Conservation (phyloP, 768 basidiomycete species). For the Lenzites betulinus region DNA sequence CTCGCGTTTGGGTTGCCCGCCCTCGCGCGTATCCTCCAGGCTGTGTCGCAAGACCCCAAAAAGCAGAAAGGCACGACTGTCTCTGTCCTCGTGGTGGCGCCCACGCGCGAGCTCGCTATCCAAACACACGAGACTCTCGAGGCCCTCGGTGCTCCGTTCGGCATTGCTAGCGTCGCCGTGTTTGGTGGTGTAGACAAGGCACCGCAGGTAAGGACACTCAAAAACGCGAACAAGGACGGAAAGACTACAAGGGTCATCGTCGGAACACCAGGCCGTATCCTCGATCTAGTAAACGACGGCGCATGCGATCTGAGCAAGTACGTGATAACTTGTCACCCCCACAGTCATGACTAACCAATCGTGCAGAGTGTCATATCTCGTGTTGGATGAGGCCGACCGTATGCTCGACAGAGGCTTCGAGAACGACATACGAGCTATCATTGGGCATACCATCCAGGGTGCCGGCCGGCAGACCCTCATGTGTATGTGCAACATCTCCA, state of each 20-base stretch:
- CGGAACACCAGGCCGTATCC: slow-evolving; percentile 91
- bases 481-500: slow-evolving; percentile 55
- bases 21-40: slow-evolving; percentile 61
- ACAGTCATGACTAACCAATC: slow-evolving; percentile 3
- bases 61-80: slow-evolving; percentile 40
- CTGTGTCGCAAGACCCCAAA: slow-evolving; percentile 34
- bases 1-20: slow-evolving; percentile 95
- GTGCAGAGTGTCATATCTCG: slow-evolving; percentile 81
- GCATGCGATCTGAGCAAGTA: slow-evolving; percentile 78
- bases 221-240: slow-evolving; percentile 51
- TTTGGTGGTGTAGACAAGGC: slow-evolving; percentile 96
- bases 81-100: slow-evolving; percentile 70
- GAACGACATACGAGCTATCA: slow-evolving; percentile 93
- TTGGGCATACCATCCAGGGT: slow-evolving; percentile 67
- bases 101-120: slow-evolving; percentile 94
- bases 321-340: slow-evolving; percentile 31
- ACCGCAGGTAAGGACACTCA: slow-evolving; percentile 71
- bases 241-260: slow-evolving; percentile 77
- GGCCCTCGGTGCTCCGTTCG: slow-evolving; percentile 70
- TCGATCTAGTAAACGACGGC: slow-evolving; percentile 90
- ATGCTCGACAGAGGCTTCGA: slow-evolving; percentile 99
- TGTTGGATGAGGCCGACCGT: slow-evolving; percentile 96
- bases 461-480: slow-evolving; percentile 87
- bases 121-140: slow-evolving; percentile 89
- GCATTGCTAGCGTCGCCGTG: slow-evolving; percentile 81